These are phyloP conservation scores for Colletotrichum sp. DNA, from an alignment of 2,329 filamentous ascomycete species.

Conservation along the genomic window DNA sequence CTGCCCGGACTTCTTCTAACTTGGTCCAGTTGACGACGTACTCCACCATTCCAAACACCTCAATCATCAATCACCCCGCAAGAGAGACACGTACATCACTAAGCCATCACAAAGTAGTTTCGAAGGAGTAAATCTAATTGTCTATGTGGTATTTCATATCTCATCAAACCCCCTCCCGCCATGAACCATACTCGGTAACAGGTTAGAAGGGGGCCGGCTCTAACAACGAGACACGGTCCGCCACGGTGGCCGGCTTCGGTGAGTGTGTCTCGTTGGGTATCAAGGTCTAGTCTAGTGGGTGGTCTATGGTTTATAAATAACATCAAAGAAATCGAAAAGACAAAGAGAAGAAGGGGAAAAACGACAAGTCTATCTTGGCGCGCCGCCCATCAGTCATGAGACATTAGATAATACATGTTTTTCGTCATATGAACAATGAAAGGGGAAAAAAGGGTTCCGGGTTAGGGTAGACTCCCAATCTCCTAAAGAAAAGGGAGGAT, in stretches of 20 bases:
- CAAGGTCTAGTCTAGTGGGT: neutral
- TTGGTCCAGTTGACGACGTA: neutral
- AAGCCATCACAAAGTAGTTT: neutral
- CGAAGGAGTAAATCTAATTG: neutral
- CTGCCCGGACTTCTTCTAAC: neutral
- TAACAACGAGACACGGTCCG: neutral
- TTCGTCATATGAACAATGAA: neutral
- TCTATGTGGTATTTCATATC: neutral
- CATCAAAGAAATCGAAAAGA: neutral
- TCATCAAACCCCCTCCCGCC: neutral
- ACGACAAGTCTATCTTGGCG: neutral
- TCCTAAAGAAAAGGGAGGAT: neutral
- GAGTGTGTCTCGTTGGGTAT: neutral
- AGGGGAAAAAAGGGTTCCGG: neutral
- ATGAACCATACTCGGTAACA: neutral
- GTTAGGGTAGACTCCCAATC: fast-evolving
- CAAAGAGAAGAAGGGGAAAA: neutral
- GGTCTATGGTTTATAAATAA: neutral
- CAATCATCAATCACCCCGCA: too few relatives aligned
- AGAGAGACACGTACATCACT: neutral
- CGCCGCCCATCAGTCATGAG: neutral
- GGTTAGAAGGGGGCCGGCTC: neutral
- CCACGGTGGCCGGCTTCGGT: neutral
- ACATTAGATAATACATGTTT: neutral
- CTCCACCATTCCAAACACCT: too few relatives aligned